These are phyloP conservation scores for Sclerotiophoma versabilis DNA, from an alignment of 2,329 filamentous ascomycete species.

Conservation along the genomic window DNA sequence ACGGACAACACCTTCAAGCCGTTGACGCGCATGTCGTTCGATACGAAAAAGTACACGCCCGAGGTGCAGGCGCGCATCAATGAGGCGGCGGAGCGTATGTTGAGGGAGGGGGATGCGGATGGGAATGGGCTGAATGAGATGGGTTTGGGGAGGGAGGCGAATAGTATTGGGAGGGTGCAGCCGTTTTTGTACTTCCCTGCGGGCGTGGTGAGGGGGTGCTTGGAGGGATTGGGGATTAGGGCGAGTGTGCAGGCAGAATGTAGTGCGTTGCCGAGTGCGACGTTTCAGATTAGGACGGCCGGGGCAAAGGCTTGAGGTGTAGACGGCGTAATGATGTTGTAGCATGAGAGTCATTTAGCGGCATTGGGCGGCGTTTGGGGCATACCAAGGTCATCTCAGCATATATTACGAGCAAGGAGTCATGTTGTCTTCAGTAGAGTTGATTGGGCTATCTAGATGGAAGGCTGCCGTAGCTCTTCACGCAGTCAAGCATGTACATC, in stretches of 20 bases:
- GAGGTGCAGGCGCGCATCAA: constrained; percentile 30
- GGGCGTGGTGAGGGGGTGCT: constrained; percentile 87
- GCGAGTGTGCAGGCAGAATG: constrained; percentile 92
- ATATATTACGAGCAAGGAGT: neutral
- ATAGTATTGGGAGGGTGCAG: constrained; percentile 41
- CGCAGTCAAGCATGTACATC: constrained; percentile 1
- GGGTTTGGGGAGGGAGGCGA: constrained; percentile 59
- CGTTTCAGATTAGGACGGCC: constrained; percentile 94
- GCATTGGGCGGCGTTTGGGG: constrained; percentile 42
- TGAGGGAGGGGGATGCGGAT: constrained; percentile 38
- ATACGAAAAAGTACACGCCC: constrained; percentile 52
- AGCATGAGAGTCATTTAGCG: constrained; percentile 26
- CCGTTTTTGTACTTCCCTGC: constrained; percentile 94
- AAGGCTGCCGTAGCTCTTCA: constrained; percentile 16
- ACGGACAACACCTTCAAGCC: constrained; percentile 93
- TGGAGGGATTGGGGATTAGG: constrained; percentile 89
- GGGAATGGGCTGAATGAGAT: constrained; percentile 7
- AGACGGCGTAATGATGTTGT: neutral
- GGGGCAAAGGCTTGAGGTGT: constrained; percentile 66
- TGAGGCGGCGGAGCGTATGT: constrained; percentile 24
- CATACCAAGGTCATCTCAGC: neutral
- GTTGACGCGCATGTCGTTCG: constrained; percentile 86
- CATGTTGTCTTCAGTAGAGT: constrained; percentile 14
- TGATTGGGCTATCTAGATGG: constrained; percentile 11
- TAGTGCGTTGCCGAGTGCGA: constrained; percentile 82